Evolutionary conservation across 2,329 filamentous ascomycete species (phyloP).

Genomic region (Penicillium janthinellum): DNA sequence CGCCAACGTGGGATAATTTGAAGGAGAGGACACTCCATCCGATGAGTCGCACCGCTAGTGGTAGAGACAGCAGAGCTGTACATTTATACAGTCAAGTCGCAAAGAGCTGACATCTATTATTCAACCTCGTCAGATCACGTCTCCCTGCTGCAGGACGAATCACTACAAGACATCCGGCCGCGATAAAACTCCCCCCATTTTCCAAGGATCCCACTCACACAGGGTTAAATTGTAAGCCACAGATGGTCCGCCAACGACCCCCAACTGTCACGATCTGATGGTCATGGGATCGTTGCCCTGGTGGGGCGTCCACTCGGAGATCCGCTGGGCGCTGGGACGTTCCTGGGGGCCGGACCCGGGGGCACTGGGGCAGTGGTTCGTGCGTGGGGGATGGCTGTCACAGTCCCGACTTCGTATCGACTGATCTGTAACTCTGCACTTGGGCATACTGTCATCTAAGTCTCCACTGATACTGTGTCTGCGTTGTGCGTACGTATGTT

Average conservation of each 20-base stretch:
- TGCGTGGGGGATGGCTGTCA: background rate
- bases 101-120: background rate
- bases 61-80: no score
- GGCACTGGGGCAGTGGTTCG: background rate
- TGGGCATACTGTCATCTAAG: no score
- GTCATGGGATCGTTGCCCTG: slow-evolving; percentile 24
- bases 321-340: background rate
- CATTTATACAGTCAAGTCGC: no score
- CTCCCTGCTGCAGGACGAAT: background rate
- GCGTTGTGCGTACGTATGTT: no score
- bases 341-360: background rate
- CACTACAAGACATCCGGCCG: background rate
- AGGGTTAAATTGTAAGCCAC: background rate
- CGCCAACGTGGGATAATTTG: background rate
- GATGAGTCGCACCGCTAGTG: background rate
- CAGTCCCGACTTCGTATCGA: background rate
- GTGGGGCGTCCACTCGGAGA: slow-evolving; percentile 14
- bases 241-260: background rate
- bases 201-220: background rate
- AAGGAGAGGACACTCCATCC: background rate
- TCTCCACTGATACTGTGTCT: no score
- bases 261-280: slow-evolving; percentile 18
- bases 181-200: background rate
- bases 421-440: no score
- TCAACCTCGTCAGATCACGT: background rate